A percentile compares a stretch with the other conserved stretches of the same genome.
Evolutionary conservation across 139 green algal species (phyloP).

Genomic region (Astrephomene gubernaculifera): DNA sequence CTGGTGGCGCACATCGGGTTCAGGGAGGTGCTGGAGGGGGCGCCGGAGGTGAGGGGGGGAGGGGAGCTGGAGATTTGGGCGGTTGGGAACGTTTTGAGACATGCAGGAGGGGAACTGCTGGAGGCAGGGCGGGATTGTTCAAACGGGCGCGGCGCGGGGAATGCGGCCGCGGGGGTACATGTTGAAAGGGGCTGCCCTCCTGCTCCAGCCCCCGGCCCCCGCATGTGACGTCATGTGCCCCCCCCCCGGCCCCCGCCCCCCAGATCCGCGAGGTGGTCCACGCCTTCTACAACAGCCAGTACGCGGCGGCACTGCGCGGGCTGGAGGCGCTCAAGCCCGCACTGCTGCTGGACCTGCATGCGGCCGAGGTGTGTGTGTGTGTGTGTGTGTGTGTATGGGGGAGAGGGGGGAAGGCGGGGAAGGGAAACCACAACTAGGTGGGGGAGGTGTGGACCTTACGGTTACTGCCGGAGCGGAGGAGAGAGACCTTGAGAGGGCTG

Average conservation of each 20-base stretch:
- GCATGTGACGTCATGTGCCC: neutral
- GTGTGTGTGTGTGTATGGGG: neutral
- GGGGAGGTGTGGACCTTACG: neutral
- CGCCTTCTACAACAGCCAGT: conserved; percentile 87
- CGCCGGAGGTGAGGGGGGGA: conserved; percentile 73
- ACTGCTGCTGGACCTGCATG: conserved; percentile 85
- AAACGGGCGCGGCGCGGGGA: neutral
- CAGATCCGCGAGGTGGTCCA: conserved; percentile 89
- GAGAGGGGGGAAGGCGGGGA: neutral
- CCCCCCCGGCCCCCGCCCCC: neutral
- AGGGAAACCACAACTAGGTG: neutral
- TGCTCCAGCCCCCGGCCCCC: neutral
- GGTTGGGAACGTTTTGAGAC: neutral
- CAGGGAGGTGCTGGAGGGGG: conserved; percentile 90
- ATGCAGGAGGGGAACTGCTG: neutral
- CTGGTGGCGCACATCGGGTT: conserved; percentile 90
- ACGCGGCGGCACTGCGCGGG: conserved; percentile 77
- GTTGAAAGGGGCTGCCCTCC: neutral
- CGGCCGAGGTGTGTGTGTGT: conserved; percentile 46
- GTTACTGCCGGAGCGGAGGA: neutral
- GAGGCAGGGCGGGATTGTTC: too few relatives aligned
- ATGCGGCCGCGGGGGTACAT: neutral
- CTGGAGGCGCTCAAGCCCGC: conserved; percentile 73
- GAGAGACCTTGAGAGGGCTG: neutral
- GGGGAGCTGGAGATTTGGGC: neutral